Percentiles rank a stretch among this genome's conserved stretches.
These are phyloP conservation scores for Asterophora lycoperdoides DNA, from an alignment of 768 basidiomycete species.

Conservation along the genomic window DNA sequence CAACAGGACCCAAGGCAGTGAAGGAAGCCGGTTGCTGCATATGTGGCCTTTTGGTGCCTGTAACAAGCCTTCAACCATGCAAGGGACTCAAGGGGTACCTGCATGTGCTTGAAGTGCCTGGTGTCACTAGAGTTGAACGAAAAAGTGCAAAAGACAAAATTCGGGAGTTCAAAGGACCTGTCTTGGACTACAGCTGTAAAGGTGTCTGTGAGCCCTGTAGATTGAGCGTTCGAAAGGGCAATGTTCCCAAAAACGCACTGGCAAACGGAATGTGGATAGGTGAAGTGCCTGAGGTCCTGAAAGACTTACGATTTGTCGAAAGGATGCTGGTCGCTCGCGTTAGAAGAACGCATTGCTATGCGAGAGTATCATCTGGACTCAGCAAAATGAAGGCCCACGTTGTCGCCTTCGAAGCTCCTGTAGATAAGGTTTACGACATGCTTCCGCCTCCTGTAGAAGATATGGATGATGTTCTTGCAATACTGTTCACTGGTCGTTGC, in stretches of 20 bases:
- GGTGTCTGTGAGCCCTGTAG: slow-evolving; percentile 28
- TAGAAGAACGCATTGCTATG: no score
- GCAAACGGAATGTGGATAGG: slow-evolving; percentile 35
- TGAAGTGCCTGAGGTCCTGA: slow-evolving; percentile 24
- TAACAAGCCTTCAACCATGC: not conserved
- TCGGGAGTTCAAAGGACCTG: slow-evolving; percentile 4
- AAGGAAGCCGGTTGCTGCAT: slow-evolving; percentile 23
- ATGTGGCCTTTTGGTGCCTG: slow-evolving; percentile 14
- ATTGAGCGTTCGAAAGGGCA: slow-evolving; percentile 5
- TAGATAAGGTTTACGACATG: no score
- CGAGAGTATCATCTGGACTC: no score
- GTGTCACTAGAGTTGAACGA: no score
- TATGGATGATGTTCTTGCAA: slow-evolving; percentile 28
- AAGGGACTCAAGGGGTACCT: slow-evolving; percentile 3
- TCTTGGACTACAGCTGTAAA: slow-evolving; percentile 18
- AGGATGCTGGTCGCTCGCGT: no score
- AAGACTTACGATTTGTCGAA: no score
- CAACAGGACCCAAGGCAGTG: slow-evolving; percentile 8
- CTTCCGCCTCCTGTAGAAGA: no score
- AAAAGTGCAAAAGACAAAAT: not conserved
- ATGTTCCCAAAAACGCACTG: slow-evolving; percentile 20
- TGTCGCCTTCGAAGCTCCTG: no score
- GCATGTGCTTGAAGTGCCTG: slow-evolving; percentile 1
- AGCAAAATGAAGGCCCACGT: no score
- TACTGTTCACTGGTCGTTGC: slow-evolving; percentile 28